phyloP scores from a whole-genome alignment of 1,139 yeast species.

The Geotrichum australiense region DNA sequence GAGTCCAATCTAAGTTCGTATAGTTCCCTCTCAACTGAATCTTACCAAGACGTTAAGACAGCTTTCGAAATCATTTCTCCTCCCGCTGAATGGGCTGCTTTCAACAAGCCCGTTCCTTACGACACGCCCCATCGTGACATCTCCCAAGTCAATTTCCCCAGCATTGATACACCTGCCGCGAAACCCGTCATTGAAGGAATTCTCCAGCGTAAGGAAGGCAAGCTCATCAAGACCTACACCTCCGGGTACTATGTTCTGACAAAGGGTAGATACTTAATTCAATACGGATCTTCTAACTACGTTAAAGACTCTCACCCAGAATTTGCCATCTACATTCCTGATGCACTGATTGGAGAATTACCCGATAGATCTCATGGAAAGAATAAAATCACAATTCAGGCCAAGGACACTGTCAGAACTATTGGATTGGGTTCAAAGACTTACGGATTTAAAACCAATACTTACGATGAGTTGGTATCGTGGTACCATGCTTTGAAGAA shows the following conservation, averaged over 20 bases:
- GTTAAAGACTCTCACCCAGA: constrained; percentile 41
- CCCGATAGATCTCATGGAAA: constrained; percentile 31
- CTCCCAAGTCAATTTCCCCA: constrained; percentile 35
- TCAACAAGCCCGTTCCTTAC: constrained; percentile 33
- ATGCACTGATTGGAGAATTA: constrained; percentile 37
- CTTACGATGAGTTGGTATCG: constrained; percentile 39
- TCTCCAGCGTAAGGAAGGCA: constrained; percentile 41
- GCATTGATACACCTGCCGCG: constrained; percentile 37
- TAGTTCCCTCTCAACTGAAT: constrained; percentile 28
- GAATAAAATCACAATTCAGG: constrained; percentile 39
- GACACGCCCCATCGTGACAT: constrained; percentile 37
- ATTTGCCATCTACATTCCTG: constrained; percentile 43
- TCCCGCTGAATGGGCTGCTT: constrained; percentile 42
- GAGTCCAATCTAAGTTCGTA: constrained; percentile 31
- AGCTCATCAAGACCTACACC: constrained; percentile 38
- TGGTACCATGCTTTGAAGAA: constrained; percentile 39
- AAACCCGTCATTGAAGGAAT: constrained; percentile 43
- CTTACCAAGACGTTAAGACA: constrained; percentile 30
- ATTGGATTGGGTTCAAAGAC: constrained; percentile 33
- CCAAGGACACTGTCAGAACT: constrained; percentile 39
- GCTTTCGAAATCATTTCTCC: constrained; percentile 34
- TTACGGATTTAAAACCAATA: constrained; percentile 39
- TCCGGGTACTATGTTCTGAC: constrained; percentile 44
- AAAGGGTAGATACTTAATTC: constrained; percentile 40
- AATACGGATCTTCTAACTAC: constrained; percentile 40